A percentile compares a stretch with the other conserved stretches of the same genome.
phyloP scores from a whole-genome alignment of 306 rosid genomes.

The Cotoneaster glaucophyllus region DNA sequence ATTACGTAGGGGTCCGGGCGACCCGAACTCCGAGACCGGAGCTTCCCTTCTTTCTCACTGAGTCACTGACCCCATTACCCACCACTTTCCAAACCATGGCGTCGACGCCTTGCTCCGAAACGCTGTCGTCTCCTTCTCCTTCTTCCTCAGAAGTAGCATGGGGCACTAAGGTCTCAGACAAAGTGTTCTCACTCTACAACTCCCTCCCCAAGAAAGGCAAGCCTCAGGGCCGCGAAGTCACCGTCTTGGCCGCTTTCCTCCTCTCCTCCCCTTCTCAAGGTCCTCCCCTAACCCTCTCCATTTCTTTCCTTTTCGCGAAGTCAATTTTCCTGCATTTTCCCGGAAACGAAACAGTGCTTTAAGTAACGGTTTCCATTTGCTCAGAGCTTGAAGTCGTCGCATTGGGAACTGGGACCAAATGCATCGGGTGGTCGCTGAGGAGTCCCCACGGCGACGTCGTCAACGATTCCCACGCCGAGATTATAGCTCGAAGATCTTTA shows the following conservation, averaged over 20 bases:
- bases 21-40: not conserved
- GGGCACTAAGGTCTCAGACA: constrained; percentile 45
- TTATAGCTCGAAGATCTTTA: constrained; percentile 71
- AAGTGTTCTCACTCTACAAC: constrained; percentile 48
- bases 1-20: not conserved
- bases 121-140: constrained; percentile 18
- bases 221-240: constrained; percentile 86
- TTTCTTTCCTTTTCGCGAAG: not conserved
- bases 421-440: constrained; percentile 70
- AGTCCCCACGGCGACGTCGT: constrained; percentile 65
- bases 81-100: constrained; percentile 11
- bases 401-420: constrained; percentile 88
- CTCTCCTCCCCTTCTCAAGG: constrained; percentile 74
- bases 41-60: not conserved
- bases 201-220: constrained; percentile 83
- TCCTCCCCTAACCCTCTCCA: constrained; percentile 7
- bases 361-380: not conserved
- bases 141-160: constrained; percentile 24
- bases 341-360: not conserved
- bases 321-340: not conserved
- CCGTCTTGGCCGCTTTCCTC: constrained; percentile 81
- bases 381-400: constrained; percentile 71
- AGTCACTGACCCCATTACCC: not conserved
- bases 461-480: constrained; percentile 89
- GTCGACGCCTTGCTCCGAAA: constrained; percentile 13